A percentile compares a stretch with the other conserved stretches of the same genome.
Conservation (phyloP, 805 yeast species). For the Jamesozyma piceae region DNA sequence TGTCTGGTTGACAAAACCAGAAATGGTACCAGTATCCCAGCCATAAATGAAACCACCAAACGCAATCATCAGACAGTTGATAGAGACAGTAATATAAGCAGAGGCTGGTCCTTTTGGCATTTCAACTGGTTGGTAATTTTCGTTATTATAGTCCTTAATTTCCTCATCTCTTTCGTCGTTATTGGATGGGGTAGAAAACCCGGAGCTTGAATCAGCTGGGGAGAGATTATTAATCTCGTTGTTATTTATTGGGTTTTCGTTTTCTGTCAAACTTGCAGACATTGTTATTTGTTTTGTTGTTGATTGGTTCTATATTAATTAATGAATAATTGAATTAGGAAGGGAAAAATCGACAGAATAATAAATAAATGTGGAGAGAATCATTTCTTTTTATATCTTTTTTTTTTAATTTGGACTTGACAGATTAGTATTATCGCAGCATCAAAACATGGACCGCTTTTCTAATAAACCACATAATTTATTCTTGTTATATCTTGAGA, state of each 20-base stretch:
- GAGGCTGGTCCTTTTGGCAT: neutral
- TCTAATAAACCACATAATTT: no score
- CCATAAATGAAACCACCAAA: slow-evolving; percentile 2
- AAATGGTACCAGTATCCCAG: slow-evolving; percentile 3
- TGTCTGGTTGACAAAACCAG: slow-evolving; percentile 1
- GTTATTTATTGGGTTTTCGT: no score
- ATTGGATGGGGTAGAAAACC: slow-evolving; percentile 20
- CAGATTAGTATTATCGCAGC: no score
- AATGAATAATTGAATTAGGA: no score
- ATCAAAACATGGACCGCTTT: no score
- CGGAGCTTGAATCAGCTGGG: slow-evolving; percentile 14
- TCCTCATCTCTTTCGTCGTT: slow-evolving; percentile 21
- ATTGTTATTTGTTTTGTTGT: no score
- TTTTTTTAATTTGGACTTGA: no score
- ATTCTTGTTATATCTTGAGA: no score
- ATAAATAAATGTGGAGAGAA: no score
- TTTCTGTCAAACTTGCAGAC: neutral
- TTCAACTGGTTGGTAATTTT: neutral
- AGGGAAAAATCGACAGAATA: no score
- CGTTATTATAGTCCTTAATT: slow-evolving; percentile 2
- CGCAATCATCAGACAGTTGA: neutral
- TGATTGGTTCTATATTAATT: no score
- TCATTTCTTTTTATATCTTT: no score
- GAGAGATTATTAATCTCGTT: slow-evolving; percentile 3
- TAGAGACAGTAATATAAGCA: neutral